Conservation (phyloP, 495 filamentous ascomycete genomes). For the Penicillium turbatum region DNA sequence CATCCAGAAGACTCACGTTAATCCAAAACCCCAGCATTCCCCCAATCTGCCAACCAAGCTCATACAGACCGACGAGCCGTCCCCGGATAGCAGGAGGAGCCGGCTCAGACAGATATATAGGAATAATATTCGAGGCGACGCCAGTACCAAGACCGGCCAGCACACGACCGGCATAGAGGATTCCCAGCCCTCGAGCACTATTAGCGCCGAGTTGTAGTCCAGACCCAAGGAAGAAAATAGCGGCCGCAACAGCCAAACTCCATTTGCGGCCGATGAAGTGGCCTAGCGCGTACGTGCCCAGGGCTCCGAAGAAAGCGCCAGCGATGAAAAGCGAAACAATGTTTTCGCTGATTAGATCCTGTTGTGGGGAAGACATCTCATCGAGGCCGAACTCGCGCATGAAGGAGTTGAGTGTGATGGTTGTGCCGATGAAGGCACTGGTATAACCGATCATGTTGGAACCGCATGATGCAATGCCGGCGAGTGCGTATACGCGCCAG, state of each 20-base stretch:
- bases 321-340: conserved; percentile 68
- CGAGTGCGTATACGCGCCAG: conserved; percentile 64
- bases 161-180: conserved; percentile 66
- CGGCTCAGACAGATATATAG: conserved; percentile 76
- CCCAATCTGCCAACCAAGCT: conserved; percentile 69
- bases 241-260: conserved; percentile 49
- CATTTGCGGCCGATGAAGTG: conserved; percentile 55
- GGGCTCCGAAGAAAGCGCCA: conserved; percentile 62
- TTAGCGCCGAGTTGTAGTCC: conserved; percentile 60
- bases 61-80: conserved; percentile 70
- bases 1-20: conserved; percentile 38
- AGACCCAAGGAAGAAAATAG: conserved; percentile 60
- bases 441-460: conserved; percentile 72
- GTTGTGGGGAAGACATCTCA: conserved; percentile 31
- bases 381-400: conserved; percentile 52
- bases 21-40: conserved; percentile 73
- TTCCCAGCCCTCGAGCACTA: conserved; percentile 51
- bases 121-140: conserved; percentile 69
- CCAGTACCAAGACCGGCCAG: conserved; percentile 71
- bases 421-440: conserved; percentile 67
- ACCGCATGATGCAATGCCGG: conserved; percentile 60
- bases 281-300: conserved; percentile 56
- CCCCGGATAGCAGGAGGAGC: conserved; percentile 75
- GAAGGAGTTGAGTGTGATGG: conserved; percentile 59
- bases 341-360: conserved; percentile 55